Percentiles rank a stretch among this genome's conserved stretches.
Conservation (phyloP, 495 filamentous ascomycete genomes). For the Amphirosellinia nigrospora region DNA sequence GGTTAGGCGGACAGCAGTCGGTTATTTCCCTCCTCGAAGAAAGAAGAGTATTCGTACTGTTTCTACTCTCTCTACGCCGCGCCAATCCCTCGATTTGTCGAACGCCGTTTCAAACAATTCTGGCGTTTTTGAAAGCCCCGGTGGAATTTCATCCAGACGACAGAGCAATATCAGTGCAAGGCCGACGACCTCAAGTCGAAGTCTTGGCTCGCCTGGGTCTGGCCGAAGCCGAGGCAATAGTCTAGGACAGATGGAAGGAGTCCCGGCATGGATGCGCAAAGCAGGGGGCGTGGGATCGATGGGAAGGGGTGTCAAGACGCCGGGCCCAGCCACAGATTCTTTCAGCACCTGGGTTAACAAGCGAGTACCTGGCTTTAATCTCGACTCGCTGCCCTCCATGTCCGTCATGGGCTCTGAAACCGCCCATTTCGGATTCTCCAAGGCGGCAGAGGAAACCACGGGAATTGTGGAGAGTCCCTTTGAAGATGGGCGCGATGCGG, state of each 20-base stretch:
- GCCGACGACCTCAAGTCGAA: conserved; percentile 33
- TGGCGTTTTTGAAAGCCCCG: conserved; percentile 41
- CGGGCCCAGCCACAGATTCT: conserved; percentile 80
- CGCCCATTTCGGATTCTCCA: conserved; percentile 56
- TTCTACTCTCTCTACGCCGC: conserved; percentile 65
- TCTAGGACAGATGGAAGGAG: conserved; percentile 35
- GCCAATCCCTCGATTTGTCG: conserved; percentile 66
- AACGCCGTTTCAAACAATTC: conserved; percentile 45
- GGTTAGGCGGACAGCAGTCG: conserved; percentile 78
- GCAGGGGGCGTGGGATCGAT: conserved; percentile 88
- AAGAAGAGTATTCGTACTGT: conserved; percentile 70
- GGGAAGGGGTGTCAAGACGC: conserved; percentile 66
- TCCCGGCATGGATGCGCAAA: conserved; percentile 67
- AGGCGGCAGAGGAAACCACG: conserved; percentile 36
- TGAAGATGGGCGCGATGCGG: conserved; percentile 48
- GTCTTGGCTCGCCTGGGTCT: conserved; percentile 34
- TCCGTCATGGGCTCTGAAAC: conserved; percentile 56
- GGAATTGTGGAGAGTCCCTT: conserved; percentile 59
- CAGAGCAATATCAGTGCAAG: conserved; percentile 42
- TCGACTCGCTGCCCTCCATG: conserved; percentile 61
- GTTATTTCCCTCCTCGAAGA: conserved; percentile 89
- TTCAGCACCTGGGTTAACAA: conserved; percentile 80
- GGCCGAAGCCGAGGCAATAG: conserved; percentile 42
- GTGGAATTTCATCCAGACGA: conserved; percentile 47
- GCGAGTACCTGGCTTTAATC: conserved; percentile 74